Conservation (phyloP, 108 stramenopile genomes). For the Nannochloropsis gaditana region DNA sequence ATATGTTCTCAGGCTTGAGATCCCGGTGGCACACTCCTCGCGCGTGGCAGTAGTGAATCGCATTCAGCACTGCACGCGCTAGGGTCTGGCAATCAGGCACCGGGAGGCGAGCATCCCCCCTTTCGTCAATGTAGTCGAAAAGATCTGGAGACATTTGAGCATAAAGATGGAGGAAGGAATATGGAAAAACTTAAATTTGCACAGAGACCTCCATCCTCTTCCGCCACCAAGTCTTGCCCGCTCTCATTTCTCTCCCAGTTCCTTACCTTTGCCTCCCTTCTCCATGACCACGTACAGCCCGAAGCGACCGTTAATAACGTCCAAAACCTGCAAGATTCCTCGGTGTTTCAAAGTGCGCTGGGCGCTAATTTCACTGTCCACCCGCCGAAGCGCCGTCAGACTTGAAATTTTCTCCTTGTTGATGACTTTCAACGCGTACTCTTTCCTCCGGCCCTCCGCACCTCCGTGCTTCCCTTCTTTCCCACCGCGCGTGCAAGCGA, state of each 20-base stretch:
- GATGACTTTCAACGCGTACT: slow-evolving; percentile 47
- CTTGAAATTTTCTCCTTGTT: slow-evolving; percentile 36
- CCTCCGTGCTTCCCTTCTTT: not conserved
- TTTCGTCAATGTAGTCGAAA: slow-evolving; percentile 49
- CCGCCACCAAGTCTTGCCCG: not conserved
- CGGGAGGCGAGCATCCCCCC: slow-evolving; percentile 29
- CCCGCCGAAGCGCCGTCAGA: slow-evolving; percentile 33
- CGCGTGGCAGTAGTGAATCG: slow-evolving; percentile 61
- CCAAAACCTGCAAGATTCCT: slow-evolving; percentile 24
- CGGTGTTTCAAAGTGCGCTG: slow-evolving; percentile 26
- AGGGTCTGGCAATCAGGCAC: slow-evolving; percentile 46
- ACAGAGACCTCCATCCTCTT: not conserved
- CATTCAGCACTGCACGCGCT: slow-evolving; percentile 59
- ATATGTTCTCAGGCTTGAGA: slow-evolving; percentile 61
- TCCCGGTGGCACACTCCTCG: slow-evolving; percentile 63
- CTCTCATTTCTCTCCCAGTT: not conserved
- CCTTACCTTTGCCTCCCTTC: slow-evolving; percentile 31
- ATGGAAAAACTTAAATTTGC: not conserved
- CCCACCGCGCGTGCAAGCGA: not conserved
- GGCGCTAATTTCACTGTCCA: slow-evolving; percentile 45
- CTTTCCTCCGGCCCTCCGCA: not conserved
- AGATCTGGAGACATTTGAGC: slow-evolving; percentile 22
- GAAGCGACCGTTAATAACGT: slow-evolving; percentile 37
- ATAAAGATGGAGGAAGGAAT: not conserved
- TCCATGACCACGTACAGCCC: slow-evolving; percentile 44